Evolutionary conservation across 139 green algal species (phyloP).

Genomic region (Desmodesmus armatus): DNA sequence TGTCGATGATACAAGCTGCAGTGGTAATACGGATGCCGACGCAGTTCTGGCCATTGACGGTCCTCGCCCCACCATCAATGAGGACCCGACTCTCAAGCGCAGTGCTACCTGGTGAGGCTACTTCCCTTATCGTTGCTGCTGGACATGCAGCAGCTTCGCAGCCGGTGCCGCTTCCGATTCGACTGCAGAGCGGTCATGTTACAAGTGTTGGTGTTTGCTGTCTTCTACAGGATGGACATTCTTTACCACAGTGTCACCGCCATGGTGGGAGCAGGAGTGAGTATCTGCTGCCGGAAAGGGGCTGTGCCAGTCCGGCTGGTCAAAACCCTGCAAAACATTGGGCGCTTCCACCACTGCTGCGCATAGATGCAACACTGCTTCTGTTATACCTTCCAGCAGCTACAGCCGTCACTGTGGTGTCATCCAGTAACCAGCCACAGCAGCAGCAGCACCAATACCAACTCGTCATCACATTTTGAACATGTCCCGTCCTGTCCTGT

Average conservation of each 20-base stretch:
- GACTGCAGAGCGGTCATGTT: not conserved
- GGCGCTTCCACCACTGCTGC: not conserved
- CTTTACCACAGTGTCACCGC: not conserved
- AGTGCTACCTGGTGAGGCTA: conserved; percentile 10
- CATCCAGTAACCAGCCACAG: too few relatives aligned
- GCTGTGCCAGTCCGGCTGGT: not conserved
- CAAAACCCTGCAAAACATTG: not conserved
- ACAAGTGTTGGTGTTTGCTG: not conserved
- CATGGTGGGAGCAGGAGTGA: conserved; percentile 64
- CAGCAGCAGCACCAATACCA: too few relatives aligned
- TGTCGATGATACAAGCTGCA: too few relatives aligned
- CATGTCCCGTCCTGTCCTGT: not conserved
- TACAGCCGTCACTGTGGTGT: too few relatives aligned
- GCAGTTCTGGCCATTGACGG: too few relatives aligned
- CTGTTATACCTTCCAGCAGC: too few relatives aligned
- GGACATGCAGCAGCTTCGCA: not conserved
- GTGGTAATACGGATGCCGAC: too few relatives aligned
- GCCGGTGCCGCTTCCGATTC: not conserved
- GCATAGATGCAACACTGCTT: not conserved
- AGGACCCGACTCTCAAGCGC: not conserved
- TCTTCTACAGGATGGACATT: not conserved
- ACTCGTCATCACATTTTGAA: not conserved
- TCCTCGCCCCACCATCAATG: too few relatives aligned
- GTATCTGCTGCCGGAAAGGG: not conserved
- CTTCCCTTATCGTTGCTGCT: not conserved